Evolutionary conservation across 495 filamentous ascomycete genomes (phyloP), one percentile per base, ranked within the genome.

Genomic region (Xylaria grammica): DNA sequence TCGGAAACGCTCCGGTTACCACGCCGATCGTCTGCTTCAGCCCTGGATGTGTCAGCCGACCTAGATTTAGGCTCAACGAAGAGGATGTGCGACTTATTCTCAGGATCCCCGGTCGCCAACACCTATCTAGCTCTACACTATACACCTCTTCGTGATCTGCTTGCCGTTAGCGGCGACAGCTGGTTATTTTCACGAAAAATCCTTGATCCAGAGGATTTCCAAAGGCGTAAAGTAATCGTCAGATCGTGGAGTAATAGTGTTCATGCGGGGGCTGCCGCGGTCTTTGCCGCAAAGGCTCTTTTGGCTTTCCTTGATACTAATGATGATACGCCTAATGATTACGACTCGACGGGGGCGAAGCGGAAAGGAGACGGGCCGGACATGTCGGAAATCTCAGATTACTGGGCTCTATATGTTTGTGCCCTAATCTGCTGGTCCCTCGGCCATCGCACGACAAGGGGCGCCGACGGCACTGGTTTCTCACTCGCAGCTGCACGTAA

Each of bases 111-210:
- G 27, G 63, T 77, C 29, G 76, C 74, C 58, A 79, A 81, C 69
- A 78, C 79, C 1, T 82, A 82, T 60, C 70, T 82, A 27, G 80
- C 81, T 11, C 69, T 83, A 4, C 74, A 81, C 62, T 74, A 80
- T 64, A 82, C 80, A 11, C 81, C 81, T 42, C 77, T 83, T 34
- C 76, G 73, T 46, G 78, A 79, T 62, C 74, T 83, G 17, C 76
- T 83, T 30, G 79, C 79, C 22, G 79, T 82, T 7, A 76, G 73
- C 62, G 80, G 81, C 62, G 78, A 82, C 60, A 80, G 74, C 26
- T 84, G 80, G 80, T 67, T 81, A 38, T 82, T 81, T 61, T 72
- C 76, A 11, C 71, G 77, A 49, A 82, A 84, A 63, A 68, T 84
- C 10, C 60, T 77, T 4, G 68, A 68, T 0, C 69, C 65, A 7